A percentile compares a stretch with the other conserved stretches of the same genome.
These are phyloP conservation scores for Manihot esculenta DNA, from an alignment of 441 rosid species.

Conservation along the genomic window DNA sequence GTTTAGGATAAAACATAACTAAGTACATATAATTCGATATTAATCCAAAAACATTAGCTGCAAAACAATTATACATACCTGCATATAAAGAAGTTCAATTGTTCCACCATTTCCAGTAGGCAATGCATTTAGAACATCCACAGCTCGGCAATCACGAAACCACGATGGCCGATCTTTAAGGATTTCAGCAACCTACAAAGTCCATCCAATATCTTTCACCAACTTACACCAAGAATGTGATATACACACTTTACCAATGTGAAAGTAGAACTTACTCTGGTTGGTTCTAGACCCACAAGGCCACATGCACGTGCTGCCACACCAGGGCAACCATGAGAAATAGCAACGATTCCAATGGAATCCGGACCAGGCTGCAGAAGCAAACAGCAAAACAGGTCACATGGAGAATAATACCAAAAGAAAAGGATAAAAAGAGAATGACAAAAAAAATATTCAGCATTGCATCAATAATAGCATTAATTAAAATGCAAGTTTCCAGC, in stretches of 20 bases:
- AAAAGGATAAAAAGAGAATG: no score
- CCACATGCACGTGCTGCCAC: conserved; percentile 99
- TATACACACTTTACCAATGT: background rate
- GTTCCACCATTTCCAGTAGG: conserved; percentile 96
- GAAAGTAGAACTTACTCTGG: conserved; percentile 59
- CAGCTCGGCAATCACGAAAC: conserved; percentile 97
- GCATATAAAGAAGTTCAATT: conserved; percentile 94
- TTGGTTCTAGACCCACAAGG: conserved; percentile 97
- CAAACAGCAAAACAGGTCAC: background rate
- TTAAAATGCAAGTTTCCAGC: background rate
- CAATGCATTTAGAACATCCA: conserved; percentile 86
- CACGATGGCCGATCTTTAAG: conserved; percentile 95
- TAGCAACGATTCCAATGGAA: conserved; percentile 99
- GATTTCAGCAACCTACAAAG: conserved; percentile 85
- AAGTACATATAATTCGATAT: background rate
- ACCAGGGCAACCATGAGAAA: conserved; percentile 98
- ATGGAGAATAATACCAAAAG: background rate
- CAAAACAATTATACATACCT: conserved; percentile 38
- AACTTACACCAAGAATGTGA: background rate
- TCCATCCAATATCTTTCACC: conserved; percentile 3
- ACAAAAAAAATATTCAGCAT: background rate
- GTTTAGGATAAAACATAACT: background rate
- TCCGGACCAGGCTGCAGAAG: conserved; percentile 99
- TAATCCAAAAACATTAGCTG: background rate
- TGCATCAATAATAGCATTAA: background rate